Evolutionary conservation across 2,329 filamentous ascomycete species (phyloP).

Genomic region (Ceratocystis eucalypticola): DNA sequence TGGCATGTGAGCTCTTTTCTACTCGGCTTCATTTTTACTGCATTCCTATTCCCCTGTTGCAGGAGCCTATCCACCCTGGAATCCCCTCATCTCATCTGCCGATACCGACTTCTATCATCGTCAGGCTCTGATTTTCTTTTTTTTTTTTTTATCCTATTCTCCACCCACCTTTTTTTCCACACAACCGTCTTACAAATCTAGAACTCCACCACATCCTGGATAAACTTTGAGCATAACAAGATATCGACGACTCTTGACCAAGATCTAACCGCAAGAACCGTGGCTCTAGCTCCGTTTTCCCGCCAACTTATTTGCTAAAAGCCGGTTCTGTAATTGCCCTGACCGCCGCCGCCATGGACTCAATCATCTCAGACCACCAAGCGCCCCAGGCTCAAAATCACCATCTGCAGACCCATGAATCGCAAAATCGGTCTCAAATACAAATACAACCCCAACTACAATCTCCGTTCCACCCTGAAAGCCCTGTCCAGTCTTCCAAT

Average conservation of each 20-base stretch:
- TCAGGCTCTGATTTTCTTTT: neutral
- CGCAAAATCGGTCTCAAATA: neutral
- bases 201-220: neutral
- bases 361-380: constrained; percentile 2
- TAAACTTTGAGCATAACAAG: neutral
- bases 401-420: neutral
- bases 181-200: neutral
- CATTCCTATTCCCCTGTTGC: neutral
- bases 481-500: neutral
- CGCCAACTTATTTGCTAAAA: neutral
- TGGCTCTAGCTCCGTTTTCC: neutral
- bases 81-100: neutral
- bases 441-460: neutral
- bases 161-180: neutral
- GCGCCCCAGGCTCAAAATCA: constrained; percentile 3
- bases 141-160: neutral
- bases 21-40: neutral
- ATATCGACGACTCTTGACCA: neutral
- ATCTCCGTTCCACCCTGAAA: neutral
- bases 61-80: neutral
- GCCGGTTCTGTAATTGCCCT: neutral
- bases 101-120: neutral
- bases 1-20: neutral
- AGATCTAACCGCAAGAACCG: neutral
- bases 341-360: neutral